Evolutionary conservation across 2,329 filamentous ascomycete genomes (phyloP), one percentile per base, ranked within the genome.

Genomic region (Didymella segeticola): DNA sequence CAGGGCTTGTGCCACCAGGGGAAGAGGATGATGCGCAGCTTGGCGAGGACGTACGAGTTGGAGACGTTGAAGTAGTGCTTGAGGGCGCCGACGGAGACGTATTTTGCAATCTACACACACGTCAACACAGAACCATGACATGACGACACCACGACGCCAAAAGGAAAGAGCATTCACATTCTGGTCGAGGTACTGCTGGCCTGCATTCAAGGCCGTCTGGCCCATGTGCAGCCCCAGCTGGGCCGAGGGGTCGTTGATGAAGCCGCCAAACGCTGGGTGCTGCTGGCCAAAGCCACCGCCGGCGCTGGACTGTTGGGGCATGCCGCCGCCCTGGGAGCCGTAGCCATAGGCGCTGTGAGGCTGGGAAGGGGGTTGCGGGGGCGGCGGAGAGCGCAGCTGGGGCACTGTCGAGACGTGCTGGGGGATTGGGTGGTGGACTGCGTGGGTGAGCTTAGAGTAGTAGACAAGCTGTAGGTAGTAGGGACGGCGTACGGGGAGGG

Each of bases 31-130:
- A 99, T 86, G 72, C 89, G 86, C 54, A 99, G 83, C 78, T 99
- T 99, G 78, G 89, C 91, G 72, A 96, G 82, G 72, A 99, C 95
- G 77, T 99, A 99, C 55, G 86, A 90, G 82, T 99, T 99, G 63
- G 93, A 96, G 61, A 99, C 95, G 78, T 98, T 97, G 81, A 99
- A 99, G 83, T 98, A 99, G 79, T 97, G 95, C 78, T 99, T 99
- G 37, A 99, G 83, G 15, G 91, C 91, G 12, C 89, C 89, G 66
- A 98, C 89, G 70, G 93, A 96, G 77, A 99, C 88, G 78, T 93
- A 97, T 75, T 87, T 86, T 67, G 88, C 89, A 67, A 90, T 80
- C 88, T 90, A 67, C 20, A 15, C 7, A 1, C 7, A 15, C 14
- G 50, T 61, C 41, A 61, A 58, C 29, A 30, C 12, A 2, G 1